Evolutionary conservation across 495 filamentous ascomycete genomes (phyloP).

Genomic region (Trichoderma parareesei): DNA sequence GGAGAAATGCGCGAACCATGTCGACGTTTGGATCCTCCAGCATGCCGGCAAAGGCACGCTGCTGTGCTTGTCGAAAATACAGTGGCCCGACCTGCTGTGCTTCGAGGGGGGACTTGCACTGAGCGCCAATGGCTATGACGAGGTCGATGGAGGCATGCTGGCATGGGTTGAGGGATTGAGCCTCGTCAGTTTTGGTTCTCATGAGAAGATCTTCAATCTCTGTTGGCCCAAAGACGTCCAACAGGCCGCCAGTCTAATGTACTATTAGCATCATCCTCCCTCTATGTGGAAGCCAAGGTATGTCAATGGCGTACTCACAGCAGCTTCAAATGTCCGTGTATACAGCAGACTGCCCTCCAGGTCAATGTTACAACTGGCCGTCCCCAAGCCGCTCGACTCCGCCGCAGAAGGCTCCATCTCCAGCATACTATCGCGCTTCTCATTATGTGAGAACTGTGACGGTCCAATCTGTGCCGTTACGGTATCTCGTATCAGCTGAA

Average conservation of each 20-base stretch:
- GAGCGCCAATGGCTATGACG: conserved; percentile 34
- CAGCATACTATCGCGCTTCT: conserved; percentile 14
- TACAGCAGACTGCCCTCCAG: conserved; percentile 5
- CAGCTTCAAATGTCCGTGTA: conserved; percentile 3
- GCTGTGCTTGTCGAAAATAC: conserved; percentile 28
- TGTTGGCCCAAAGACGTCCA: conserved; percentile 11
- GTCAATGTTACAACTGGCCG: conserved; percentile 3
- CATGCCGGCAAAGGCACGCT: conserved; percentile 14
- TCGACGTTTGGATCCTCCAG: conserved; percentile 16
- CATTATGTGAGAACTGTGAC: conserved; percentile 15
- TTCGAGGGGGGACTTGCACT: conserved; percentile 31
- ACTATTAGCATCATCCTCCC: background rate
- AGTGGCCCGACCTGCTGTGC: conserved; percentile 14
- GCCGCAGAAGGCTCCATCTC: conserved; percentile 10
- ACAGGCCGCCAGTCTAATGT: conserved; percentile 12
- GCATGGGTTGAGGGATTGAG: conserved; percentile 23
- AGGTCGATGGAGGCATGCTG: conserved; percentile 40
- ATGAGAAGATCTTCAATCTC: conserved; percentile 7
- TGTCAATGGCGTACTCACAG: background rate
- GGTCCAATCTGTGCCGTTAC: conserved; percentile 15
- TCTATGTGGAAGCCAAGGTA: background rate
- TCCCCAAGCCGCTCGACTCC: background rate
- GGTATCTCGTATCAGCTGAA: conserved; percentile 14
- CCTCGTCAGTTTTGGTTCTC: background rate
- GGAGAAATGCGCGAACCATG: conserved; percentile 31